phyloP scores from a whole-genome alignment of 2,329 filamentous ascomycete genomes.

The Eurotiales sp. region DNA sequence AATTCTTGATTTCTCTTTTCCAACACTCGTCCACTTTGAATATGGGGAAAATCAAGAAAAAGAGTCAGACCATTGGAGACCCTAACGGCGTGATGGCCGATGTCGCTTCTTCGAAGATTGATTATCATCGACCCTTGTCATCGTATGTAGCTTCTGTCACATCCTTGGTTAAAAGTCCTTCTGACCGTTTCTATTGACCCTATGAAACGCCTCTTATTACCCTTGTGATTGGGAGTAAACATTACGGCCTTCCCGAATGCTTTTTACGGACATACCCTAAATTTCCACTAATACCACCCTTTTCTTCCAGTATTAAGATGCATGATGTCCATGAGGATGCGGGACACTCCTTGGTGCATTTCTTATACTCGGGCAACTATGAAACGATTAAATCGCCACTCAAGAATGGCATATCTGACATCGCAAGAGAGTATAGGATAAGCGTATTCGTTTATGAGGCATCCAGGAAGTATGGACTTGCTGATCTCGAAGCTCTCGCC shows the following conservation, averaged over 20 bases:
- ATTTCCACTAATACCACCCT: not conserved
- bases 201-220: not conserved
- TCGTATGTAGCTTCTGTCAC: not conserved
- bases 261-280: not conserved
- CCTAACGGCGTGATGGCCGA: not conserved
- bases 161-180: not conserved
- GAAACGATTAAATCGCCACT: constrained; percentile 13
- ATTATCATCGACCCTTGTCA: not conserved
- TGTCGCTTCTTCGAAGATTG: not conserved
- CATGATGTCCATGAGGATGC: constrained; percentile 30
- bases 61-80: not conserved
- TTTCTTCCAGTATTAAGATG: not conserved
- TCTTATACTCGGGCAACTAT: constrained; percentile 17
- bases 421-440: constrained; percentile 17
- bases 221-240: not conserved
- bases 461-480: constrained; percentile 15
- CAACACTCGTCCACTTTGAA: not conserved
- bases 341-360: constrained; percentile 20
- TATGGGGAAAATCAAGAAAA: not conserved
- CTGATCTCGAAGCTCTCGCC: constrained; percentile 7
- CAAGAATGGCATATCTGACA: not conserved
- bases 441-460: constrained; percentile 18
- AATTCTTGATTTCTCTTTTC: not conserved
- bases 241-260: not conserved
- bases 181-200: not conserved